phyloP scores from a whole-genome alignment of 306 rosid genomes.

The Mimosa pudica region DNA sequence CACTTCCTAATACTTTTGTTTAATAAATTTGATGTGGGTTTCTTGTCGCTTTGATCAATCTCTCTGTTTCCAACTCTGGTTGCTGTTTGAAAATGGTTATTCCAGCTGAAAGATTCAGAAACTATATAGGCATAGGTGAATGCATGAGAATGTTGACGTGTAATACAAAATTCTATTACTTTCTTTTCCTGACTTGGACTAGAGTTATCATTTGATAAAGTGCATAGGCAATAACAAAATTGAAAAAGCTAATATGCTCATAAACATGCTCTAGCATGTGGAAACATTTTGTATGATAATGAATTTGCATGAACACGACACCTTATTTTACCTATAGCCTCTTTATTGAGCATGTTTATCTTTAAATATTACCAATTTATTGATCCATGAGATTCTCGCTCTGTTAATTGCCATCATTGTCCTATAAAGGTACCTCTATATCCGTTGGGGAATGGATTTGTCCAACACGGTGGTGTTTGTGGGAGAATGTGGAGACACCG shows the following conservation, averaged over 20 bases:
- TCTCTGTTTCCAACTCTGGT: background rate
- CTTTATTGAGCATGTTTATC: background rate
- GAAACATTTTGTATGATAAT: background rate
- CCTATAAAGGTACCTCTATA: constrained; percentile 71
- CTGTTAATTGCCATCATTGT: constrained; percentile 27
- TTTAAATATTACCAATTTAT: too few species aligned
- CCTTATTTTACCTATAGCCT: background rate
- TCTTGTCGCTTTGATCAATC: background rate
- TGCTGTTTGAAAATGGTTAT: constrained; percentile 1
- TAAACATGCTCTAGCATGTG: background rate
- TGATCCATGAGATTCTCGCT: constrained; percentile 38
- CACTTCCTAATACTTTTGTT: background rate
- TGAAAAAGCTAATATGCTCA: background rate
- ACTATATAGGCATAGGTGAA: background rate
- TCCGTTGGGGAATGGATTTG: constrained; percentile 94
- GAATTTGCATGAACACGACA: constrained; percentile 30
- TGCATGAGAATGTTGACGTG: background rate
- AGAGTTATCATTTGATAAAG: background rate
- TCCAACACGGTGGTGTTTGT: constrained; percentile 88
- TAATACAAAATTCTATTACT: background rate
- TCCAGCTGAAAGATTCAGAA: background rate
- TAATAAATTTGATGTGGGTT: background rate
- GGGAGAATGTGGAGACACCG: constrained; percentile 95
- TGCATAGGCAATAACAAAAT: background rate
- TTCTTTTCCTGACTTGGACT: background rate